These are phyloP conservation scores for Waltiozyma sp. DNA, from an alignment of 1,139 yeast genomes.

Conservation along the genomic window DNA sequence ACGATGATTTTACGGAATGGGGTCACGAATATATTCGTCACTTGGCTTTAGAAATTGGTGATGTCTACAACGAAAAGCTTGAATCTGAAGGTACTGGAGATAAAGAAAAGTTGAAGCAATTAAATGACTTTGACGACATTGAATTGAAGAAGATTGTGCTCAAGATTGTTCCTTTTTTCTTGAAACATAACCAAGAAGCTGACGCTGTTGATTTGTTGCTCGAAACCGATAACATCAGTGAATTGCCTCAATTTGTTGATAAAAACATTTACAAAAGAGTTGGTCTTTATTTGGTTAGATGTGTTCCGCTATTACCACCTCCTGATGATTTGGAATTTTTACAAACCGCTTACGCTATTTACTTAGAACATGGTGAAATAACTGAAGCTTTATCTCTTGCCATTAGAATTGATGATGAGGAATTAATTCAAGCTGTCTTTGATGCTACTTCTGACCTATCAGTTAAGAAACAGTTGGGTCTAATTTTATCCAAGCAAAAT, in stretches of 20 bases:
- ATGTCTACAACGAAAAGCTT: conserved; percentile 58
- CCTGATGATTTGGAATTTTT: conserved; percentile 86
- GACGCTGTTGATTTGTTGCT: conserved; percentile 91
- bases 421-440: conserved; percentile 68
- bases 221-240: conserved; percentile 81
- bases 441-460: conserved; percentile 59
- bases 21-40: conserved; percentile 98
- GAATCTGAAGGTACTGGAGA: conserved; percentile 38
- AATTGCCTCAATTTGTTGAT: conserved; percentile 76
- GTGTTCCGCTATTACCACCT: conserved; percentile 91
- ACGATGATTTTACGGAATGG: conserved; percentile 71
- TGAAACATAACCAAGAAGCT: conserved; percentile 95
- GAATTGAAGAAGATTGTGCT: conserved; percentile 57
- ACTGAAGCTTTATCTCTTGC: conserved; percentile 90
- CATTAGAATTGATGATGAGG: conserved; percentile 76
- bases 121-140: conserved; percentile 21
- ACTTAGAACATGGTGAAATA: conserved; percentile 65
- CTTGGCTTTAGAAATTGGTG: conserved; percentile 89
- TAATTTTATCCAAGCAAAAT: conserved; percentile 80
- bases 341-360: conserved; percentile 84
- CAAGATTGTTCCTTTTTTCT: conserved; percentile 78
- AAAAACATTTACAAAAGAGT: conserved; percentile 78
- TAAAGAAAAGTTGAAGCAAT: conserved; percentile 5
- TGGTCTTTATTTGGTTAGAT: conserved; percentile 87
- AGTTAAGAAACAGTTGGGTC: conserved; percentile 82